Conservation (phyloP, 805 yeast genomes). For the Metschnikowia borealis region DNA sequence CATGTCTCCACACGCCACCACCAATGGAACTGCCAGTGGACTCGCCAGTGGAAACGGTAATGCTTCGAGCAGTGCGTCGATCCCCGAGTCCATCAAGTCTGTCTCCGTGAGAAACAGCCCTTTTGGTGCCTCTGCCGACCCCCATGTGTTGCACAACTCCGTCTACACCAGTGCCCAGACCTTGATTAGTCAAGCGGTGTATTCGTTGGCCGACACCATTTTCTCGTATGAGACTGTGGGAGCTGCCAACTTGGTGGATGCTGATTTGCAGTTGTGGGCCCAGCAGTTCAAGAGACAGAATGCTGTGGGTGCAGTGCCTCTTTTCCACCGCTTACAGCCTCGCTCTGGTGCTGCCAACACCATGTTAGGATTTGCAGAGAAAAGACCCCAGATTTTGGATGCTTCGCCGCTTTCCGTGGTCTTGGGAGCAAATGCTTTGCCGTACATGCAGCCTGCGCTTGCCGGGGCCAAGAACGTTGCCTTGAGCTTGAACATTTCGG, state of each 20-base stretch:
- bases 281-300: constrained; percentile 46
- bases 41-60: background rate
- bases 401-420: constrained; percentile 43
- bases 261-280: constrained; percentile 59
- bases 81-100: constrained; percentile 7
- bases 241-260: constrained; percentile 55
- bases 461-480: constrained; percentile 41
- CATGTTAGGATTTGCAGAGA: constrained; percentile 61
- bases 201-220: constrained; percentile 47
- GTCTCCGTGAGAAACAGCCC: constrained; percentile 34
- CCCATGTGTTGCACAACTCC: constrained; percentile 44
- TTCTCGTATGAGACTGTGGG: constrained; percentile 64
- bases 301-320: constrained; percentile 56
- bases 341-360: constrained; percentile 82
- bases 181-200: constrained; percentile 52
- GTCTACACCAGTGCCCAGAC: constrained; percentile 53
- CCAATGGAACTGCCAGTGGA: background rate
- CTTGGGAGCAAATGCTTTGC: constrained; percentile 64
- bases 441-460: constrained; percentile 63
- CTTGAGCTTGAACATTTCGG: constrained; percentile 68
- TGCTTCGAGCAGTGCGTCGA: constrained; percentile 6
- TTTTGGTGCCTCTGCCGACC: constrained; percentile 60
- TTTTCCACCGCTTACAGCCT: constrained; percentile 58
- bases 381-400: constrained; percentile 2
- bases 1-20: constrained; percentile 13